Evolutionary conservation across 805 yeast genomes (phyloP).

Genomic region (Ogataea populi-albae): DNA sequence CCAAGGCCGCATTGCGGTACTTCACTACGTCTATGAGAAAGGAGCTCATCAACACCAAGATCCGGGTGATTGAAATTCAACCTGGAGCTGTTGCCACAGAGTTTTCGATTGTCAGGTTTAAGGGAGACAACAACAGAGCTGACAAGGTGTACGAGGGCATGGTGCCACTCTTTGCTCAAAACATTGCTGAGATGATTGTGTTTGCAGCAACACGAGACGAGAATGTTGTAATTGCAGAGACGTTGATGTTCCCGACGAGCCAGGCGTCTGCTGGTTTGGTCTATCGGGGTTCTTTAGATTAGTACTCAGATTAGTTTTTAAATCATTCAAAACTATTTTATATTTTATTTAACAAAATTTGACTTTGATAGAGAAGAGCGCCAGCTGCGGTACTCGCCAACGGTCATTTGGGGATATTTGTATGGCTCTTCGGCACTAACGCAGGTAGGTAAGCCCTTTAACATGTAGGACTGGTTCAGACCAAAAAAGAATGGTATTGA

Average conservation of each 20-base stretch:
- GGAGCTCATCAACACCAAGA: constrained; percentile 42
- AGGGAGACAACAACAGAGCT: constrained; percentile 54
- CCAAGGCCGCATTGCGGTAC: constrained; percentile 60
- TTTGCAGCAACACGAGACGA: constrained; percentile 55
- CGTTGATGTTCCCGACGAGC: constrained; percentile 69
- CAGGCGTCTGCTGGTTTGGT: too few species aligned
- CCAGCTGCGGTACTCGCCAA: constrained; percentile 8
- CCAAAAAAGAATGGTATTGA: constrained; percentile 13
- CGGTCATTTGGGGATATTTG: constrained; percentile 9
- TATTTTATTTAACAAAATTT: neutral
- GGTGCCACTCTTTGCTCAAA: constrained; percentile 55
- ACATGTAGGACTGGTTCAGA: constrained; percentile 4
- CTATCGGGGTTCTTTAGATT: neutral
- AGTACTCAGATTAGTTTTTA: too few species aligned
- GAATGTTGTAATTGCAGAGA: constrained; percentile 64
- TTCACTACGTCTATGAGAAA: constrained; percentile 38
- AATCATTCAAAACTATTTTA: too few species aligned
- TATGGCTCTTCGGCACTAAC: constrained; percentile 4
- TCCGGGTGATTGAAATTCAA: constrained; percentile 63
- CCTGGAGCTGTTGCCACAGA: constrained; percentile 74
- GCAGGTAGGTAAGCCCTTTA: constrained; percentile 9
- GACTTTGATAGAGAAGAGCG: neutral
- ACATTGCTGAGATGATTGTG: constrained; percentile 59
- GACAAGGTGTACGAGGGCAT: constrained; percentile 54
- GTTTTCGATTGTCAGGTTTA: constrained; percentile 57